phyloP scores from a whole-genome alignment of 805 yeast genomes.

The Candida ulmi region DNA sequence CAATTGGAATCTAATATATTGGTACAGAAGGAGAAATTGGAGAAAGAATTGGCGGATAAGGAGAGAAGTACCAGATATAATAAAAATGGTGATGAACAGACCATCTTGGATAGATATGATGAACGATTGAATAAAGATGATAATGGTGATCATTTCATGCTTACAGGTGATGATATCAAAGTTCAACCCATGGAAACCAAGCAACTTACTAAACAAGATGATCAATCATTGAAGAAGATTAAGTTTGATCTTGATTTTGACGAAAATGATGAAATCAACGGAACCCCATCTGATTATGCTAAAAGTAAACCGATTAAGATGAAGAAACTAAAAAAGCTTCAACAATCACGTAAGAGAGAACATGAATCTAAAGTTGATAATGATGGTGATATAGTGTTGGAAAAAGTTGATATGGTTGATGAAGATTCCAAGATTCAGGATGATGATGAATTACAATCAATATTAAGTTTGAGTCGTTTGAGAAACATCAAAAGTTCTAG shows the following conservation, averaged over 20 bases:
- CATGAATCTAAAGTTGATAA: constrained; percentile 8
- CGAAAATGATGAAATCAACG: constrained; percentile 9
- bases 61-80: constrained; percentile 8
- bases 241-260: constrained; percentile 12
- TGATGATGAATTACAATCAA: constrained; percentile 17
- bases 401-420: constrained; percentile 23
- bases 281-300: constrained; percentile 16
- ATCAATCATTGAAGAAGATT: neutral
- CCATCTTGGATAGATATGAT: constrained; percentile 12
- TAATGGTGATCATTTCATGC: constrained; percentile 10
- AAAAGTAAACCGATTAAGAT: constrained; percentile 24
- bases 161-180: constrained; percentile 5
- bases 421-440: constrained; percentile 17
- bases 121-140: constrained; percentile 7
- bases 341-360: constrained; percentile 8
- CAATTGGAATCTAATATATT: constrained; percentile 18
- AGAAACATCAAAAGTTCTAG: constrained; percentile 13
- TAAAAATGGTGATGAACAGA: constrained; percentile 10
- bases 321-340: constrained; percentile 22
- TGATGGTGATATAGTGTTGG: constrained; percentile 18
- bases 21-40: constrained; percentile 10
- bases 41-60: constrained; percentile 12
- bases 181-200: no score
- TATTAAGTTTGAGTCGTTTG: constrained; percentile 22
- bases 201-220: neutral